Evolutionary conservation across 345 rosid genomes (phyloP), one percentile per base, ranked within the genome.

Genomic region (Lumnitzera racemosa): DNA sequence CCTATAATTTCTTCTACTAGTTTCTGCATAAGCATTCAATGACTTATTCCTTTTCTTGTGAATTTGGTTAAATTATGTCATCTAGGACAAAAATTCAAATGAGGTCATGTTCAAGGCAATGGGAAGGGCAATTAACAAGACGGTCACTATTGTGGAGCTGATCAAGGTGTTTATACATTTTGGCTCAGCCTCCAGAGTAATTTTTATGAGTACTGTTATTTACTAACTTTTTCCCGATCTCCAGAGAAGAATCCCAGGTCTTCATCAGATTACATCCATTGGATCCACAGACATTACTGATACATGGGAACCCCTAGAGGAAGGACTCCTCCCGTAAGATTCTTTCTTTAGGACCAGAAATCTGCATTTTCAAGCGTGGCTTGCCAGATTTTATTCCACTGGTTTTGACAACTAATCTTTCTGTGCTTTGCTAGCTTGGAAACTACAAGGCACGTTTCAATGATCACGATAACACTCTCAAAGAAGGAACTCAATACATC

Each of bases 361-460:
- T 61, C 31, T 55, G 46, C 15, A 31, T 15, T 49, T 20, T 20
- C 24, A n/a, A 36, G 59, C 23, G 2, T 52, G 57, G 14, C 15
- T n/a, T 43, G 20, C 43, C 25, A 1, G n/a, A 24, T 12, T 12
- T 57, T n/a, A 13, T 11, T 61, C 31, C 56, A 16, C 23, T 13
- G 36, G 25, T 14, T 29, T 46, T 15, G 11, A 7, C 14, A 11
- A 12, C 25, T 55, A 12, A 16, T 47, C 12, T 31, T 16, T 36
- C 49, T 12, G 14, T 13, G 49, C 12, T 56, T 55, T 49, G 47
- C 9, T 77, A 78, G 89, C 27, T 49, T 84, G 68, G 84, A 84
- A 52, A 84, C 84, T 57, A 81, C 89, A 50, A 74, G 89, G 64
- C 89, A 81, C 71, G 89, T 84, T 46, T 84, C 86, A 0, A 77